A percentile compares a stretch with the other conserved stretches of the same genome.
Evolutionary conservation across 345 rosid species (phyloP).

Genomic region (Citrus maxima): DNA sequence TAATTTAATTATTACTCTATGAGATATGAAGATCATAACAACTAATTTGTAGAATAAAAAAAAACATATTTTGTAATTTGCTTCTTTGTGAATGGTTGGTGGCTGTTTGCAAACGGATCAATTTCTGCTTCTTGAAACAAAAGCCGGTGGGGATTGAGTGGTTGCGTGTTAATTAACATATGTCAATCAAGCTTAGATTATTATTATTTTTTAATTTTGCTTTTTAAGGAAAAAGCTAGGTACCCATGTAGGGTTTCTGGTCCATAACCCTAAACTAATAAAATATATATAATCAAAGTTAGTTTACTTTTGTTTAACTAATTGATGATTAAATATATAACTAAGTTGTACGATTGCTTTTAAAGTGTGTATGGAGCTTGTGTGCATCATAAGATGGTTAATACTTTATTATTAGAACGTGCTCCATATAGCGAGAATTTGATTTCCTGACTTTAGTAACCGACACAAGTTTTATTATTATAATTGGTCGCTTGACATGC

Average conservation of each 20-base stretch:
- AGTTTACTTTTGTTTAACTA: not conserved
- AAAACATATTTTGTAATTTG: no score
- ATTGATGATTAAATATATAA: not conserved
- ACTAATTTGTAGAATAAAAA: not conserved
- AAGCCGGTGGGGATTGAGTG: no score
- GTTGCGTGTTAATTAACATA: not conserved
- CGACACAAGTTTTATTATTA: not conserved
- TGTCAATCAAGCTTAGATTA: not conserved
- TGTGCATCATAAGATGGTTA: not conserved
- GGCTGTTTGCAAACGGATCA: not conserved
- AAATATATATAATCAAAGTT: not conserved
- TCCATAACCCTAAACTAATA: not conserved
- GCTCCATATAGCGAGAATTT: not conserved
- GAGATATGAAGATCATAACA: not conserved
- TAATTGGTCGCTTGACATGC: not conserved
- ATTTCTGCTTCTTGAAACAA: not conserved
- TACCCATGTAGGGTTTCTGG: not conserved
- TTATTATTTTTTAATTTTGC: rapidly evolving
- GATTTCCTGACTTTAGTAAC: not conserved
- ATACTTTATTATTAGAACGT: not conserved
- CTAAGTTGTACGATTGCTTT: not conserved
- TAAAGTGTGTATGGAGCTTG: not conserved
- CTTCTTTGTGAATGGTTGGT: not conserved
- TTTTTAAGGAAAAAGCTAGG: not conserved
- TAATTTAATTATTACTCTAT: no score